A percentile compares a stretch with the other conserved stretches of the same genome.
phyloP scores from a whole-genome alignment of 2,329 filamentous ascomycete species.

The Trichoderma endophyticum region DNA sequence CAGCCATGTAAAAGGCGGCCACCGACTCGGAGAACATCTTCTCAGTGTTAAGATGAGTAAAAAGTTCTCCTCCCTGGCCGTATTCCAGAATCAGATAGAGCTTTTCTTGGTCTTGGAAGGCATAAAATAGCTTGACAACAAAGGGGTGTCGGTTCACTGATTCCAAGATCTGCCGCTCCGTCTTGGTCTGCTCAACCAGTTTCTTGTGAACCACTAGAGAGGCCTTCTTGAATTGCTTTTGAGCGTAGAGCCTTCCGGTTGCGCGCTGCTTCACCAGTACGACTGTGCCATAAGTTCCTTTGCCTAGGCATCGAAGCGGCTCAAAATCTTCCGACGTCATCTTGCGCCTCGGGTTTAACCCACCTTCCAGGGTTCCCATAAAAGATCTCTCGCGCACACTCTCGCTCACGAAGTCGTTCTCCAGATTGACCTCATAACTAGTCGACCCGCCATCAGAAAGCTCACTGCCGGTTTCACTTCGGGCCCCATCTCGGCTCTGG shows the following conservation, averaged over 20 bases:
- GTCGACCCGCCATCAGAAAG: constrained; percentile 66
- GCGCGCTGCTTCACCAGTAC: constrained; percentile 84
- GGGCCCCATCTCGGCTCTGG: constrained; percentile 54
- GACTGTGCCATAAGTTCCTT: constrained; percentile 94
- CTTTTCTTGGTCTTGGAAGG: constrained; percentile 97
- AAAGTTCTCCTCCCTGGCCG: constrained; percentile 92
- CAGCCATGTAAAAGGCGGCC: constrained; percentile 96
- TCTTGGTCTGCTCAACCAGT: constrained; percentile 95
- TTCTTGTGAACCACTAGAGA: constrained; percentile 94
- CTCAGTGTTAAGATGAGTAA: constrained; percentile 89
- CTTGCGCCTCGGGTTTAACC: constrained; percentile 63
- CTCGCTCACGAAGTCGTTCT: constrained; percentile 79
- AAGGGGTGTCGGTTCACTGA: constrained; percentile 96
- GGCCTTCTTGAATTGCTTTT: constrained; percentile 98
- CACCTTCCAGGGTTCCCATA: constrained; percentile 50
- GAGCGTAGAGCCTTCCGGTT: constrained; percentile 87
- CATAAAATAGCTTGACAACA: constrained; percentile 96
- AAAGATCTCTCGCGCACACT: constrained; percentile 48
- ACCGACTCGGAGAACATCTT: constrained; percentile 91
- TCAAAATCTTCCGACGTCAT: constrained; percentile 92
- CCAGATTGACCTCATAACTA: constrained; percentile 80
- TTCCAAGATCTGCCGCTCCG: constrained; percentile 90
- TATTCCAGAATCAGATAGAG: constrained; percentile 97
- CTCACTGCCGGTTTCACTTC: constrained; percentile 51
- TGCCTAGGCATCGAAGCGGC: constrained; percentile 85